Evolutionary conservation across 805 yeast genomes (phyloP), one percentile per base, ranked within the genome.

Genomic region (Hanseniaspora clermontiae): DNA sequence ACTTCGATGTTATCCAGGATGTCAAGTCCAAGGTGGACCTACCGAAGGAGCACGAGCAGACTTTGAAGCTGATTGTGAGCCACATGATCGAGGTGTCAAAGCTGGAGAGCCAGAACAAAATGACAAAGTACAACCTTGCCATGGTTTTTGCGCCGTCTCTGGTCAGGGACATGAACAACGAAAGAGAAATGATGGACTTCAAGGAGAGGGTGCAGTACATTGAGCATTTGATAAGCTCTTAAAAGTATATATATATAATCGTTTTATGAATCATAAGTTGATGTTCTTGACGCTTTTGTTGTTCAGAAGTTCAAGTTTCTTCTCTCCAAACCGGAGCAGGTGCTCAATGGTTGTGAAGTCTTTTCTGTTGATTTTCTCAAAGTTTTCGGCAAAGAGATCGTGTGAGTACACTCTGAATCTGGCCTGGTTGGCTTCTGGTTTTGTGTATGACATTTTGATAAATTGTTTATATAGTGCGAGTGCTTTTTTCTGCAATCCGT

Each of bases 101-200:
- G 31, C 73, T 75, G 65, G 74, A 79, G 47, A 68, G 68, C 12
- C 65, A 69, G 46, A 93, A 90, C 66, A 76, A 90, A 67, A 93
- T 93, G 98, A 86, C 78, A 43, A 73, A 78, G 62, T 82, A 82
- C 68, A 89, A 93, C 64, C 70, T 93, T 54, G 83, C 96, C 0
- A 87, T 93, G 46, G 96, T 91, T 8, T 93, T 93, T 74, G 95
- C 96, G 1, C 97, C 98, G 3, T 88, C 96, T 8, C 70, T 93
- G 46, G 83, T 89, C 0, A 76, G 95, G 49, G 95, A 88, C 63
- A 71, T 76, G 58, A 76, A 81, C 43, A 90, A 95, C 8, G 88
- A 84, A 61, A 77, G 83, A 55, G 98, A 93, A 67, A 79, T 93
- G 67, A 64, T 74, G 55, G 97, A 93, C 67, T 87, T 88, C 85